These are phyloP conservation scores for Pythium pectinolyticum DNA, from an alignment of 352 stramenopile species.

Conservation along the genomic window DNA sequence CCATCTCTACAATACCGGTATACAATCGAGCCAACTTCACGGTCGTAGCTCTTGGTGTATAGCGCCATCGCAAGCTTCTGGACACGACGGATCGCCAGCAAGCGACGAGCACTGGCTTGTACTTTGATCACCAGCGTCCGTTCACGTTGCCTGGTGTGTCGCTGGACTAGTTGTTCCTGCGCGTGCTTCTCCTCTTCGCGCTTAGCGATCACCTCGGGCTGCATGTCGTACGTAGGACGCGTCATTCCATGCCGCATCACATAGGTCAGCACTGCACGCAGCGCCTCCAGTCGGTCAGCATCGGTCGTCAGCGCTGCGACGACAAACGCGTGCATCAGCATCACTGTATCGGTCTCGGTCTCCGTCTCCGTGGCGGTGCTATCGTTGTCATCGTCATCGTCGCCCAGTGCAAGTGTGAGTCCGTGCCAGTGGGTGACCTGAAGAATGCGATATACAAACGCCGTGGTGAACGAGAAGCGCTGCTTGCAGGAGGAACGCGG, in stretches of 20 bases:
- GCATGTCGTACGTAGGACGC: slow-evolving; percentile 39
- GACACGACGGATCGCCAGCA: slow-evolving; percentile 34
- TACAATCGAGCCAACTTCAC: slow-evolving; percentile 25
- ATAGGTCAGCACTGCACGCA: slow-evolving; percentile 44
- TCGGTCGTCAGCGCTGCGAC: background rate
- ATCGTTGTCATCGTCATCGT: background rate
- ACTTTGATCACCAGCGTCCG: slow-evolving; percentile 30
- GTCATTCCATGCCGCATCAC: slow-evolving; percentile 30
- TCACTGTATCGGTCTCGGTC: too few relatives aligned
- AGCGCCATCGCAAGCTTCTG: slow-evolving; percentile 40
- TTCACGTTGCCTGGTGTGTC: background rate
- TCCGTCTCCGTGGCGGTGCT: too few relatives aligned
- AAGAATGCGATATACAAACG: slow-evolving; percentile 43
- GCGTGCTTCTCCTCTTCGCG: background rate
- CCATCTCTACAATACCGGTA: slow-evolving; percentile 33
- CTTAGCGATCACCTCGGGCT: slow-evolving; percentile 38
- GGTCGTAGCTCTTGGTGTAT: slow-evolving; percentile 55
- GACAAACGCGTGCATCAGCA: slow-evolving; percentile 1
- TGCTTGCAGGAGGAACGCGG: slow-evolving; percentile 28
- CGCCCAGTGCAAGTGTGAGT: background rate
- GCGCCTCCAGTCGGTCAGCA: background rate
- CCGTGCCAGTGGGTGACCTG: slow-evolving; percentile 30
- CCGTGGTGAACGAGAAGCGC: slow-evolving; percentile 40
- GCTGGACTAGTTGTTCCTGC: background rate
- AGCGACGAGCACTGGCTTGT: slow-evolving; percentile 37